Base-by-base conservation (phyloP, 1,284 basidiomycete genomes). In the Psilocybe mexicana region DNA sequence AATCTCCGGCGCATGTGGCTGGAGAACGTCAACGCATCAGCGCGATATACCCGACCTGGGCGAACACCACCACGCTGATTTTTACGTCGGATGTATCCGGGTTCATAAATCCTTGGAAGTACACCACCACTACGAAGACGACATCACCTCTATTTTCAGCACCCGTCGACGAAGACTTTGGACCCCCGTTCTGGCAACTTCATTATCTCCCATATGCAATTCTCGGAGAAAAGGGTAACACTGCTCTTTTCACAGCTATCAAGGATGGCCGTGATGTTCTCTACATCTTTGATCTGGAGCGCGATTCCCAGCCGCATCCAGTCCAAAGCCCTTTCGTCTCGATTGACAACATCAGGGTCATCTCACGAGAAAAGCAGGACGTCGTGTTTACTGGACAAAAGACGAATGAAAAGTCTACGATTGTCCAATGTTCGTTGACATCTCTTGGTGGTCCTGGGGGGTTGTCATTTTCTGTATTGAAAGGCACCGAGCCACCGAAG, bases 41-140 rank as follows among this genome's bases (percentile, higher is more conserved):
- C 54, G 81, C 81, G 11, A 75, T 65, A 5, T 85, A 82, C 61
- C 85, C 86, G 0, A 63, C 76, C 3, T 94, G 92, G 91, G 71
- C 79, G 2, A 76, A 76, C 47, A 71, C 81, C 54, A 76, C 82
- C 18, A 80, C 73, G 0, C 73, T 94, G n/a, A 67, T 90, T 14
- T 93, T 86, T 73, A 83, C 85, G 18, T 82, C 76, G 43, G 91
- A 93, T 65, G 74, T 76, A 50, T 81, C 85, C n/a, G 87, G 86
- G 0, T 93, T 79, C 66, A 77, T 83, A 53, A 92, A 92, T 64
- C 88, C 89, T 0, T 91, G 84, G 78, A 76, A 70, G 42, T 86
- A 83, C 68, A 68, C 69, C 6, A 55, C 78, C 36, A 70, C 69
- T 6, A 54, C 78, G 35, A 70, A 72, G 2, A 69, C 70, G 47